Evolutionary conservation across 2,329 filamentous ascomycete species (phyloP).

Genomic region (Neocucurbitaria cava): DNA sequence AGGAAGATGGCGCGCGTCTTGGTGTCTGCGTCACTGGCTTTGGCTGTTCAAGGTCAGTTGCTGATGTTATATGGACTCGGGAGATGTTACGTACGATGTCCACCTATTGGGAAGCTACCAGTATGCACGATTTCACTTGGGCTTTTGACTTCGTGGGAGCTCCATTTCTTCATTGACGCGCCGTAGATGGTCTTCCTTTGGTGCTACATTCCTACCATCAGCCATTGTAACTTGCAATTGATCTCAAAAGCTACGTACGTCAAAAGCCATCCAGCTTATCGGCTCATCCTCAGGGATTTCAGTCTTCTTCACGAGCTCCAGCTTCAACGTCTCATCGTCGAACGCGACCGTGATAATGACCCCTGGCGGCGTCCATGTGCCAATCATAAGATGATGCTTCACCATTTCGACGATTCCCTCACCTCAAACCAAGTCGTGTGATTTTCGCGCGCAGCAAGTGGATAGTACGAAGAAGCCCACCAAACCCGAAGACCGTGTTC

Average conservation of each 20-base stretch:
- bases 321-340: slow-evolving; percentile 78
- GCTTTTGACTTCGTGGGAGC: slow-evolving; percentile 77
- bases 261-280: slow-evolving; percentile 93
- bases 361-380: slow-evolving; percentile 88
- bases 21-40: slow-evolving; percentile 71
- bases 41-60: slow-evolving; percentile 56
- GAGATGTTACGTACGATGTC: slow-evolving; percentile 67
- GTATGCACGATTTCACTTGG: slow-evolving; percentile 77
- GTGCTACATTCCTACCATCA: slow-evolving; percentile 62
- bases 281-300: slow-evolving; percentile 83
- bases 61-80: neutral
- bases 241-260: slow-evolving; percentile 61
- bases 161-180: slow-evolving; percentile 93
- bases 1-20: slow-evolving; percentile 91
- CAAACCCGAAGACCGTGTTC: neutral
- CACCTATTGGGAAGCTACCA: slow-evolving; percentile 75
- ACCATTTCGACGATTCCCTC: slow-evolving; percentile 55
- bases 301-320: slow-evolving; percentile 80
- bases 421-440: neutral
- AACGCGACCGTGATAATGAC: slow-evolving; percentile 91
- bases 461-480: slow-evolving; percentile 6
- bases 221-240: slow-evolving; percentile 11
- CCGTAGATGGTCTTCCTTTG: slow-evolving; percentile 85
- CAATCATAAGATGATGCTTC: slow-evolving; percentile 91
- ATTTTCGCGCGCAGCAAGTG: neutral